Percentiles rank a stretch among this genome's conserved stretches.
Evolutionary conservation across 345 rosid genomes (phyloP).

Genomic region (Linum lewisii): DNA sequence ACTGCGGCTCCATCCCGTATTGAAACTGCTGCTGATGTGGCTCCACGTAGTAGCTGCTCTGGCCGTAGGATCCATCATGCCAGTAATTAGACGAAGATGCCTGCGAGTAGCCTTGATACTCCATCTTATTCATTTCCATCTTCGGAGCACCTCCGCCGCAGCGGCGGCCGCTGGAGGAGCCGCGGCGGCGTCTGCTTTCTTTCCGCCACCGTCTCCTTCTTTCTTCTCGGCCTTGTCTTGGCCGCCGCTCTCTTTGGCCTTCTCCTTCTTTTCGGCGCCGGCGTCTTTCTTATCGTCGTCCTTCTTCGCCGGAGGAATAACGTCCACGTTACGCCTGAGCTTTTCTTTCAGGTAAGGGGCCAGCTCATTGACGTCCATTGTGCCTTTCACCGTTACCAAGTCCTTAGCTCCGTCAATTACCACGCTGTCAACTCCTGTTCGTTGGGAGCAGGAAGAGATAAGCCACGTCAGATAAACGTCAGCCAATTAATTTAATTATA

Average conservation of each 20-base stretch:
- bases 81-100: background rate
- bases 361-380: slow-evolving; percentile 46
- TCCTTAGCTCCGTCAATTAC: slow-evolving; percentile 50
- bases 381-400: slow-evolving; percentile 65
- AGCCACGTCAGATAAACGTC: slow-evolving; percentile 14
- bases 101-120: slow-evolving; percentile 8
- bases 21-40: background rate
- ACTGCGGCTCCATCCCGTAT: background rate
- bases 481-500: background rate
- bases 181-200: slow-evolving; percentile 6
- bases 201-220: slow-evolving; percentile 8
- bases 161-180: slow-evolving; percentile 3
- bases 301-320: slow-evolving; percentile 50
- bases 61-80: slow-evolving; percentile 1
- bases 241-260: slow-evolving; percentile 22
- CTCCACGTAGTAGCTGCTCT: background rate
- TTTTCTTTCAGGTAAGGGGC: slow-evolving; percentile 43
- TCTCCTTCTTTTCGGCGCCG: slow-evolving; percentile 18
- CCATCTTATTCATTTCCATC: slow-evolving; percentile 29
- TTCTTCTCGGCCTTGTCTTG: slow-evolving; percentile 21
- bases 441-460: background rate
- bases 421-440: slow-evolving; percentile 58
- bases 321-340: slow-evolving; percentile 55
- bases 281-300: slow-evolving; percentile 12
- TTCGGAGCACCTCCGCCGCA: slow-evolving; percentile 11